Evolutionary conservation across 768 basidiomycete species (phyloP), one percentile per base, ranked within the genome.

Genomic region (Macrolepiota fuliginosa): DNA sequence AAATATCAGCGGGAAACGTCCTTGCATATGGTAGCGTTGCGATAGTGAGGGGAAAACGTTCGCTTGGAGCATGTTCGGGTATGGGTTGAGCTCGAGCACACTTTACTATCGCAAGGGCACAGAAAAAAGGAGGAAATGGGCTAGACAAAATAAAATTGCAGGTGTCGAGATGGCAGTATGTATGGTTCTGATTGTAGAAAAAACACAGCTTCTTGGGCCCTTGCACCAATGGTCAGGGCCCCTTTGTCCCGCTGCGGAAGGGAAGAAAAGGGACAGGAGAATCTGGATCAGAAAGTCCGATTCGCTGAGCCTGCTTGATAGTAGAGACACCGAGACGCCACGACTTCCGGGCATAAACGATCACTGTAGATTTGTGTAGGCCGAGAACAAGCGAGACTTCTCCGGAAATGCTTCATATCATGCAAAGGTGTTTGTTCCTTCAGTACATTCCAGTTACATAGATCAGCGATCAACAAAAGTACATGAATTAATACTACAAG

Each of bases 391-490:
- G 36, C 37, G 61, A 52, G 37, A 39, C 22, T 32, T 25, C n/a
- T 42, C 32, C 40, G 49, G 51, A 42, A 47, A 51, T 27, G 22
- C 61, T 45, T 45, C 42, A 45, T 24, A 29, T 32, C 27, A 22
- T 17, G 45, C n/a, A n/a, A 17, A 45, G 17, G 7, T 40, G 39
- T 40, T 40, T 17, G 15, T 27, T 15, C n/a, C 19, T n/a, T 10
- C 17, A 22, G 42, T 12, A 40, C 12, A 24, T 54, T 46, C 58
- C 58, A 45, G 53, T 32, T 42, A 54, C 51, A 32, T 45, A 35
- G 51, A 54, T 54, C 56, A 49, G 47, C 56, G 56, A 50, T 58
- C 56, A 49, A 37, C 7, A 58, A 45, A 22, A 22, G 29, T 37
- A 58, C 36, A 56, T 27, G 39, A 25, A 56, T 35, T 36, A 50